These are phyloP conservation scores for Lipomyces chichibuensis DNA, from an alignment of 805 yeast species.

Conservation along the genomic window DNA sequence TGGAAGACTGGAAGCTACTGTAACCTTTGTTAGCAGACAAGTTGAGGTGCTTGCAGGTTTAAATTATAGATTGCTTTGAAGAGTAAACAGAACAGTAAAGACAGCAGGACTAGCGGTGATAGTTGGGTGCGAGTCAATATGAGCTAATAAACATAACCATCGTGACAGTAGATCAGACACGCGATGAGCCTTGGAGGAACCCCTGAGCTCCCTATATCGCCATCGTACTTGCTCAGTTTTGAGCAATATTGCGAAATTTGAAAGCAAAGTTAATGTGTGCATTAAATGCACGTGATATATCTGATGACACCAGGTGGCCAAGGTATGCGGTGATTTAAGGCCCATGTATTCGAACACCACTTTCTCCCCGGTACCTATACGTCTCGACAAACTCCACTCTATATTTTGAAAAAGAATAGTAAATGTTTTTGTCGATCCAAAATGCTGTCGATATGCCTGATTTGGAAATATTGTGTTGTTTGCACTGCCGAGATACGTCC, in stretches of 20 bases:
- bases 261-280: too few species aligned
- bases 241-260: neutral
- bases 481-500: neutral
- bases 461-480: neutral
- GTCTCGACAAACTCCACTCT: neutral
- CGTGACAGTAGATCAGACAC: neutral
- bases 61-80: neutral
- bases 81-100: neutral
- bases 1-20: neutral
- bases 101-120: neutral
- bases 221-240: neutral
- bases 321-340: neutral
- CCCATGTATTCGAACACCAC: neutral
- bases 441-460: neutral
- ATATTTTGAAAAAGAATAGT: too few species aligned
- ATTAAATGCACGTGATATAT: neutral
- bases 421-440: neutral
- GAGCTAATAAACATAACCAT: neutral
- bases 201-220: neutral
- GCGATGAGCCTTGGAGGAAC: neutral
- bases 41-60: neutral
- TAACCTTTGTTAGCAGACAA: too few species aligned
- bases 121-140: neutral
- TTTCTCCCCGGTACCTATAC: neutral
- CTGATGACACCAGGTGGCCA: neutral